These are phyloP conservation scores for Byssoonygena ceratinophila DNA, from an alignment of 2,329 filamentous ascomycete genomes.

Conservation along the genomic window DNA sequence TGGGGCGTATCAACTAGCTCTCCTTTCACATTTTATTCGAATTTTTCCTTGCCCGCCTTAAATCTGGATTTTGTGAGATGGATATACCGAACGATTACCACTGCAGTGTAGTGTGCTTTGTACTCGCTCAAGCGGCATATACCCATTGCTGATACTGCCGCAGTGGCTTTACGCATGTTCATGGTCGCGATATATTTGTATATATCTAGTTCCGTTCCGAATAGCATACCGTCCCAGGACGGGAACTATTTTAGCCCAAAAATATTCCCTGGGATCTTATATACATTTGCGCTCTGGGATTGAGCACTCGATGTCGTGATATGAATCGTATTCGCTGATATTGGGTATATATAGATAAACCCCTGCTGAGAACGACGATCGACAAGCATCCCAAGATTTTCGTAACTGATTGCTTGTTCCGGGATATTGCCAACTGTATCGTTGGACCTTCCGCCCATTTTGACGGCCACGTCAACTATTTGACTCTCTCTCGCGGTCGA, in stretches of 20 bases:
- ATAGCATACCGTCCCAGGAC: too few species aligned
- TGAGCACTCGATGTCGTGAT: background rate
- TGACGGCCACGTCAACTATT: background rate
- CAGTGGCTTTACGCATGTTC: background rate
- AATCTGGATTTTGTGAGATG: background rate
- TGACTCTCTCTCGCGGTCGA: background rate
- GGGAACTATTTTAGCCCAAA: too few species aligned
- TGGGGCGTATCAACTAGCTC: too few species aligned
- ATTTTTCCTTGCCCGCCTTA: background rate
- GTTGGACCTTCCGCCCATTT: background rate
- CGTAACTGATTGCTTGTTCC: background rate
- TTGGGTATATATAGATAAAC: background rate
- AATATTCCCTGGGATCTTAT: too few species aligned
- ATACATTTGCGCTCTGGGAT: background rate
- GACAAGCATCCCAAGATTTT: background rate
- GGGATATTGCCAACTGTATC: background rate
- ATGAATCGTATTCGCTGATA: background rate
- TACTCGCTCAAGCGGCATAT: background rate
- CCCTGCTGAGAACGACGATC: background rate
- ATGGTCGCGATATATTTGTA: background rate
- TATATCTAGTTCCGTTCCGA: background rate
- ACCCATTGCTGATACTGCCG: too few species aligned
- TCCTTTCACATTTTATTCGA: too few species aligned
- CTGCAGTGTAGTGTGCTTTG: background rate
- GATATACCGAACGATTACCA: background rate